These are phyloP conservation scores for Leishmania major DNA, from an alignment of 208 protist species.

Conservation along the genomic window DNA sequence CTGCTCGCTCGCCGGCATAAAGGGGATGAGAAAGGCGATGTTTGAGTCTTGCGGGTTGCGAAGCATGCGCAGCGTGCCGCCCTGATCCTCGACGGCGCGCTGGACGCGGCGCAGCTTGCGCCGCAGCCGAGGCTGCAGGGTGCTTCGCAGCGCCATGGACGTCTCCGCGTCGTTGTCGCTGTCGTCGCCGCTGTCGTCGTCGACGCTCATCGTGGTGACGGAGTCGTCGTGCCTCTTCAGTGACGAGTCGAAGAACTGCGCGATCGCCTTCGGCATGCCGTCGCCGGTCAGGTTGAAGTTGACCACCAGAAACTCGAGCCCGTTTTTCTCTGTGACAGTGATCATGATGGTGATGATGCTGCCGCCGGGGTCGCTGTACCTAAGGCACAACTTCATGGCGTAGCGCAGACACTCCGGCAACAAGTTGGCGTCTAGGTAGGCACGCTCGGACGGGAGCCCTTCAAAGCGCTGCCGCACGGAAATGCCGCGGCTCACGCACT, in stretches of 20 bases:
- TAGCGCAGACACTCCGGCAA: conserved; percentile 82
- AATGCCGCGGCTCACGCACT: conserved; percentile 64
- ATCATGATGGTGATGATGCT: conserved; percentile 63
- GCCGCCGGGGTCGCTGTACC: conserved; percentile 23
- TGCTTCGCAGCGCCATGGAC: not conserved
- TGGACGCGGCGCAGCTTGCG: conserved; percentile 57
- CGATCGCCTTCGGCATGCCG: conserved; percentile 52
- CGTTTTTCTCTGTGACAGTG: conserved; percentile 66
- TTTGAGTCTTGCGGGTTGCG: conserved; percentile 38
- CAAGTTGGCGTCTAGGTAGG: conserved; percentile 65
- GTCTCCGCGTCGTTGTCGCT: conserved; percentile 14
- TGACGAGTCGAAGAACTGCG: conserved; percentile 41
- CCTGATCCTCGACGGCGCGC: conserved; percentile 73
- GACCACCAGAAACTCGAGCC: conserved; percentile 83
- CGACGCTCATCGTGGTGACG: conserved; percentile 8
- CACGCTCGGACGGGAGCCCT: conserved; percentile 54
- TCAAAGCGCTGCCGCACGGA: conserved; percentile 79
- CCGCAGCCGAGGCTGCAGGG: conserved; percentile 24
- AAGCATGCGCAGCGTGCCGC: conserved; percentile 73
- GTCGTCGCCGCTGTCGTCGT: conserved; percentile 10
- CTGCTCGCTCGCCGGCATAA: conserved; percentile 54
- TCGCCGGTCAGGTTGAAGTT: conserved; percentile 72
- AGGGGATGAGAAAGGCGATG: conserved; percentile 79
- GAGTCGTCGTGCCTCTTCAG: conserved; percentile 21
- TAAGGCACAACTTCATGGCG: conserved; percentile 61